These are phyloP conservation scores for Emericellopsis atlantica DNA, from an alignment of 2,329 filamentous ascomycete species.

Conservation along the genomic window DNA sequence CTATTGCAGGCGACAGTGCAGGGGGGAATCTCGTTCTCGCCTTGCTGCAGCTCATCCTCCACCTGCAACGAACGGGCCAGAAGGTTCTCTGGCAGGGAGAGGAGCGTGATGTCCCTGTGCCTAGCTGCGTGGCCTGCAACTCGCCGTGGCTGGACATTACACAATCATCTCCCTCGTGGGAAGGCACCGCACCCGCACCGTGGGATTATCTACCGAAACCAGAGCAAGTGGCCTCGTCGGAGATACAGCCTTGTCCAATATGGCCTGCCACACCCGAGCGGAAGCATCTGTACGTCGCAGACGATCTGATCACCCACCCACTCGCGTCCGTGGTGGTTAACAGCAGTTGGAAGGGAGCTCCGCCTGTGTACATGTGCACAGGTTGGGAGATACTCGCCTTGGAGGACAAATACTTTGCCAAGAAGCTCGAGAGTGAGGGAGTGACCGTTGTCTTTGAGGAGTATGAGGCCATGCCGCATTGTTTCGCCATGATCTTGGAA, in stretches of 20 bases:
- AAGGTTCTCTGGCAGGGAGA: slow-evolving; percentile 49
- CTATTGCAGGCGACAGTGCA: slow-evolving; percentile 62
- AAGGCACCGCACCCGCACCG: slow-evolving; percentile 10
- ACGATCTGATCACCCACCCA: slow-evolving; percentile 48
- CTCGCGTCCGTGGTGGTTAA: slow-evolving; percentile 51
- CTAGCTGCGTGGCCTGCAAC: slow-evolving; percentile 49
- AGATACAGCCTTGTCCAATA: slow-evolving; percentile 29
- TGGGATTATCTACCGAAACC: slow-evolving; percentile 38
- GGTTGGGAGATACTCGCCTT: slow-evolving; percentile 64
- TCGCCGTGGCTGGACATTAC: slow-evolving; percentile 65
- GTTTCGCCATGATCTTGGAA: slow-evolving; percentile 48
- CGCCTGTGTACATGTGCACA: slow-evolving; percentile 55
- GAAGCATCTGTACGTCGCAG: slow-evolving; percentile 38
- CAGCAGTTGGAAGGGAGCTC: slow-evolving; percentile 44
- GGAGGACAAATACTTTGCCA: slow-evolving; percentile 50
- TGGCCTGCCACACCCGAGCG: slow-evolving; percentile 47
- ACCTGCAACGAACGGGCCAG: slow-evolving; percentile 35
- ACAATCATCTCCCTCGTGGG: slow-evolving; percentile 29
- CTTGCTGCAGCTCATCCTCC: slow-evolving; percentile 55
- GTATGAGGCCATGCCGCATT: slow-evolving; percentile 73
- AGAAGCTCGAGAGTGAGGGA: slow-evolving; percentile 39
- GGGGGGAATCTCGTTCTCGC: slow-evolving; percentile 59
- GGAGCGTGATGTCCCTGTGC: slow-evolving; percentile 46
- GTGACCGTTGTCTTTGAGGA: slow-evolving; percentile 55
- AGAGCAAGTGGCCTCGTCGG: slow-evolving; percentile 14